Evolutionary conservation across 345 rosid species (phyloP), one percentile per base, ranked within the genome.

Genomic region (Noccaea caerulescens): DNA sequence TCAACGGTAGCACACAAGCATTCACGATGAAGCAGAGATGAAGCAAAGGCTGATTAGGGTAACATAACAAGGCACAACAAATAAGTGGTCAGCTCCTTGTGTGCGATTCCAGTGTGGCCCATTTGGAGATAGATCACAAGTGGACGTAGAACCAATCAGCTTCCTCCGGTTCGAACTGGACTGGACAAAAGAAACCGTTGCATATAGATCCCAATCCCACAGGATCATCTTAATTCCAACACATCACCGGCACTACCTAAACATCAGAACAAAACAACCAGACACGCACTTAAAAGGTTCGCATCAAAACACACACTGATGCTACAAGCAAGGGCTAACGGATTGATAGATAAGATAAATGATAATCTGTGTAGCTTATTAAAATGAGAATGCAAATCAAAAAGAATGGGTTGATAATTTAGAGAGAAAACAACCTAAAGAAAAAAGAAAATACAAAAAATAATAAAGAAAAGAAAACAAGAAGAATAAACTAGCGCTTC

Each of bases 181-280:
- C 99, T 92, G 3, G 99, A 87, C 72, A 92, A 72, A 66, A 94
- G 96, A 83, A 92, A 92, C 44, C 98, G 82, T 69, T 92, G 99
- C 97, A 94, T 94, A 72, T 72, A 94, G 50, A 88, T 94, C 89
- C 99, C 49, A 91, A n/a, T n/a, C n/a, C n/a, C n/a, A n/a, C 92
- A 0, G 98, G 99, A 79, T 91, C 0, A 97, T 98, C 78, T 94
- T 76, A 82, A 97, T 62, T 94, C 99, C 84, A 94, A 80, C 20
- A 94, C 99, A 81, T 94, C 99, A 51, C 99, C 98, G 66, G 98
- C 99, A 80, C 99, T 94, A 64, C 98, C 99, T 94, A 80, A 62
- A 80, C 56, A 60, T 27, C 51, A 25, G 30, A 25, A 25, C 30
- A 25, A 25, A 25, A 25, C 30, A 25, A 23, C 27, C 1, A 23